Conservation (phyloP, 805 yeast species). For the Zygosaccharomyces lentus region DNA sequence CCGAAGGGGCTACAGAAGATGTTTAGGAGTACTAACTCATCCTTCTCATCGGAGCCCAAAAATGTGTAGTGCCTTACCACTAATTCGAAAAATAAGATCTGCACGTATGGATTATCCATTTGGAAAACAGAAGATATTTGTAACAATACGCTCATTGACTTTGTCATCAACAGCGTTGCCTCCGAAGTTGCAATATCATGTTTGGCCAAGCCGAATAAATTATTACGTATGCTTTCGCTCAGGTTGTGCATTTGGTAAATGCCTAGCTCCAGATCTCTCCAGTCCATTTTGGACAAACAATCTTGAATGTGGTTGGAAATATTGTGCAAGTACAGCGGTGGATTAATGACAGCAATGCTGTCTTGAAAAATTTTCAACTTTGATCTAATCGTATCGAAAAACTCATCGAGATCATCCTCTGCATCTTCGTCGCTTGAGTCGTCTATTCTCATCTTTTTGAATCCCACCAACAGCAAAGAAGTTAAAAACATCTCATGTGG, state of each 20-base stretch:
- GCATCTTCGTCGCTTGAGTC: constrained; percentile 69
- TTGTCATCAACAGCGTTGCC: constrained; percentile 48
- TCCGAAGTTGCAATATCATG: constrained; percentile 59
- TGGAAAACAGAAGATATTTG: constrained; percentile 36
- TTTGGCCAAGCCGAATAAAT: constrained; percentile 66
- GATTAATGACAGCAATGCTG: constrained; percentile 59
- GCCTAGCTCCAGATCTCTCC: constrained; percentile 87
- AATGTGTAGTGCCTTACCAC: constrained; percentile 73
- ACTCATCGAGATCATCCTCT: constrained; percentile 72
- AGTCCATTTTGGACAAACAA: constrained; percentile 43
- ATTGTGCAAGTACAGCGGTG: constrained; percentile 56
- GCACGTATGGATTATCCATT: constrained; percentile 76
- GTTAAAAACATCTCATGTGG: constrained; percentile 51
- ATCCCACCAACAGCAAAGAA: constrained; percentile 61
- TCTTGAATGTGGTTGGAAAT: constrained; percentile 52
- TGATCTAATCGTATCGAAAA: constrained; percentile 64
- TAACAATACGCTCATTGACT: constrained; percentile 29
- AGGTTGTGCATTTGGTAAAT: constrained; percentile 74
- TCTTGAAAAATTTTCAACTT: constrained; percentile 80
- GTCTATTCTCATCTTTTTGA: constrained; percentile 76
- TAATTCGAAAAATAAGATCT: constrained; percentile 76
- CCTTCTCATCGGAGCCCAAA: constrained; percentile 38
- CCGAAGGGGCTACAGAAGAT: constrained; percentile 80
- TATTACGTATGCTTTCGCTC: constrained; percentile 75
- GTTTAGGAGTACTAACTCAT: constrained; percentile 60